Evolutionary conservation across 2,329 filamentous ascomycete genomes (phyloP), one percentile per base, ranked within the genome.

Genomic region (Colletotrichum viniferum): DNA sequence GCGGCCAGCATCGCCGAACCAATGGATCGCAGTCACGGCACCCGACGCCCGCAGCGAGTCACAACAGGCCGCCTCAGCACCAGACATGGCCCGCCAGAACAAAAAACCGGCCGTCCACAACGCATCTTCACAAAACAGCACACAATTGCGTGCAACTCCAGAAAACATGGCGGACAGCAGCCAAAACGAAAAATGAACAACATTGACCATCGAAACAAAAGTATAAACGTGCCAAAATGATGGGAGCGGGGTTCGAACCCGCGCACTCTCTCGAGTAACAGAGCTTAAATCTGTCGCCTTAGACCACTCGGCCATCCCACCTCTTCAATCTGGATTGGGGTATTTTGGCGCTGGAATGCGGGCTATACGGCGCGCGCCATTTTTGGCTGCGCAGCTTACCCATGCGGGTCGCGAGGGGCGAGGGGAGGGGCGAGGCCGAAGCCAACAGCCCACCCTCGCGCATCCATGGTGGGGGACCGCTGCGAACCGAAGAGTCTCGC

Each of bases 201-300:
- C 14, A 18, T 28, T 16, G 10, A 5, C 12, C 8, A 18, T 2
- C 3, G 18, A 9, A 36, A 36, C 30, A 63, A 73, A 73, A 64
- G 8, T 21, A 4, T 1, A 2, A 28, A 7, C 4, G 5, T 0
- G 1, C 9, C 61, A 63, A 63, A 21, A 21, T 75, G 73, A 73
- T 75, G 73, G 73, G 58, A 75, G 62, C 63, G 73, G 73, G 73
- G 73, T 73, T 75, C 69, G 73, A 75, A 75, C 73, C 73, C 73
- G 63, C 69, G 73, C 73, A 73, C 69, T 67, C 73, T 72, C 62
- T 62, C 73, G 73, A 72, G 69, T 72, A 75, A 68, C 73, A 75
- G 73, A 75, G 63, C 73, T 75, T 75, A 75, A 75, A 68, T 75
- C 73, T 75, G 73, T 64, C 73, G 73, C 73, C 73, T 73, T 75